Evolutionary conservation across 352 stramenopile species (phyloP), one percentile per base, ranked within the genome.

Genomic region (Phytophthora tentaculata): DNA sequence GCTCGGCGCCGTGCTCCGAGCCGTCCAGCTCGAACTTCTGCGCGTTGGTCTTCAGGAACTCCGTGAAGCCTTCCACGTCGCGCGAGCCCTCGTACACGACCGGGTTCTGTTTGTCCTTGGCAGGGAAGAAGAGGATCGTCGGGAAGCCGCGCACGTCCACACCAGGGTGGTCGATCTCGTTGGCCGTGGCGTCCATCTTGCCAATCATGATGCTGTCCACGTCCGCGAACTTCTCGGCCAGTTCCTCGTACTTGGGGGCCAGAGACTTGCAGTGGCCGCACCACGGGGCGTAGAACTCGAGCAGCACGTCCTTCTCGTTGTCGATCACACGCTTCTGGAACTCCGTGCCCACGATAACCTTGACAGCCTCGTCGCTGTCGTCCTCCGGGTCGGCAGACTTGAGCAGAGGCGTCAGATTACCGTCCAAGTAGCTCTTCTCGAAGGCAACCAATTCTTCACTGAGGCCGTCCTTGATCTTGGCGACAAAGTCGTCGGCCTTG

Each of bases 131-230:
- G 57, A 98, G 82, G 43, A 99, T 80, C 50, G 96, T 98, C 37
- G 96, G 96, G 92, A 98, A 98, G 26, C 95, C 95, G 58, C 88
- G 84, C 65, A 99, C 86, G 37, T 96, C 82, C 28, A 98, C 89
- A 32, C 84, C 84, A 5, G 85, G 68, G 77, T 96, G 77, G 81
- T 98, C 94, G 28, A 99, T 84, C 76, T 99, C 96, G 81, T 99
- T 99, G 55, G 92, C 92, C 3, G 94, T 98, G 35, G 93, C 84
- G 73, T 99, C 96, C 74, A 99, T 98, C 91, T 98, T 98, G 65
- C 87, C 95, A 69, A 99, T 97, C 43, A 98, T 61, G 44, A 98
- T 90, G 67, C 84, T 94, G 64, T 97, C 88, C 29, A 97, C 90
- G 56, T 96, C 83, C 2, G 86, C 81, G 62, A 97, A 97, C 51